These are phyloP conservation scores for Candida morakotiae DNA, from an alignment of 805 yeast genomes.

Conservation along the genomic window DNA sequence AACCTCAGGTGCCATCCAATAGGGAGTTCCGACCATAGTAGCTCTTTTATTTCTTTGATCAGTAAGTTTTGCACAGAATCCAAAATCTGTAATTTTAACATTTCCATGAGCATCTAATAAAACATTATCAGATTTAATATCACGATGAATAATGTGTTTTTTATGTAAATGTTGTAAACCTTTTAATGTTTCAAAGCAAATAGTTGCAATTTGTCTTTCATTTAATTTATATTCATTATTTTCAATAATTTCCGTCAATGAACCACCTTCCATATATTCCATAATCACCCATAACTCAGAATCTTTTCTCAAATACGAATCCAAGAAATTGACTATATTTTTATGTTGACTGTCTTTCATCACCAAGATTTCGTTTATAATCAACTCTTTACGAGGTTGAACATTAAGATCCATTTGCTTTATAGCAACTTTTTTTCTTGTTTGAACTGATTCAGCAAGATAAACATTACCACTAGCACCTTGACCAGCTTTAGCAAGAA, in stretches of 20 bases:
- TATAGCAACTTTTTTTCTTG: constrained; percentile 78
- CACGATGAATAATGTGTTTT: constrained; percentile 82
- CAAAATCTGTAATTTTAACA: constrained; percentile 45
- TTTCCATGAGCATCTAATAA: constrained; percentile 40
- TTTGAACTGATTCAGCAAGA: constrained; percentile 63
- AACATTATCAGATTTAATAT: constrained; percentile 44
- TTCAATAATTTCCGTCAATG: constrained; percentile 91
- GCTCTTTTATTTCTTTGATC: constrained; percentile 71
- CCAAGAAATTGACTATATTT: constrained; percentile 91
- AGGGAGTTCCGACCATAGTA: constrained; percentile 86
- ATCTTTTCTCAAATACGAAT: constrained; percentile 76
- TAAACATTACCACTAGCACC: constrained; percentile 98
- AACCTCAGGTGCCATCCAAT: constrained; percentile 91
- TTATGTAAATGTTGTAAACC: constrained; percentile 91
- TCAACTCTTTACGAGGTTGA: constrained; percentile 92
- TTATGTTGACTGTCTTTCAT: constrained; percentile 95
- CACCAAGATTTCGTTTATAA: constrained; percentile 91
- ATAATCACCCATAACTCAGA: constrained; percentile 96
- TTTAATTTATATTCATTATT: constrained; percentile 67
- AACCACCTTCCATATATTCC: constrained; percentile 99
- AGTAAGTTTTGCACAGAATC: constrained; percentile 67
- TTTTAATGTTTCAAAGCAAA: constrained; percentile 83
- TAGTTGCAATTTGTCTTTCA: constrained; percentile 88
- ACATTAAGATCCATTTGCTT: constrained; percentile 90
- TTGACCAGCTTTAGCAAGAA: constrained; percentile 87